Evolutionary conservation across 192 early-diverging fungal genomes (phyloP).

Genomic region (Entrophospora sp.): DNA sequence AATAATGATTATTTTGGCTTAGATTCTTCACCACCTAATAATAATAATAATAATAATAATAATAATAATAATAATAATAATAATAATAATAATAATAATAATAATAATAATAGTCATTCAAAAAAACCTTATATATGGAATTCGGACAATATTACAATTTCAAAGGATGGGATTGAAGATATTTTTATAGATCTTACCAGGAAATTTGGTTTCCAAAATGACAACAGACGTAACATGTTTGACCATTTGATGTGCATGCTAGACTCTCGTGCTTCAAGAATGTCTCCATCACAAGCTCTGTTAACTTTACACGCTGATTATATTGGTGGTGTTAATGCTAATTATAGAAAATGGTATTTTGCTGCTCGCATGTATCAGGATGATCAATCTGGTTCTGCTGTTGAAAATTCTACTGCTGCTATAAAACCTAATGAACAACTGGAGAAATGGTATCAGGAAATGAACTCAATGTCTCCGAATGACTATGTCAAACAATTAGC

Average conservation of each 20-base stretch:
- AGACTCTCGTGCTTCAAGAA: constrained; percentile 67
- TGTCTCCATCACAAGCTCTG: constrained; percentile 61
- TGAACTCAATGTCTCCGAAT: constrained; percentile 63
- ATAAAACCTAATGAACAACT: constrained; percentile 24
- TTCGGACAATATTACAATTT: constrained; percentile 54
- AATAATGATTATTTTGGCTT: neutral
- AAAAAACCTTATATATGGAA: constrained; percentile 35
- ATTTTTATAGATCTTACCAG: constrained; percentile 56
- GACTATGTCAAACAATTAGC: constrained; percentile 64
- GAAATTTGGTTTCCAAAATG: constrained; percentile 72
- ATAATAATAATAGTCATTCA: too few relatives aligned
- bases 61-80: too few relatives aligned
- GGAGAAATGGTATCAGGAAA: constrained; percentile 59
- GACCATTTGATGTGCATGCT: constrained; percentile 73
- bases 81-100: too few relatives aligned
- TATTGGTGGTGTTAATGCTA: constrained; percentile 71
- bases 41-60: too few relatives aligned
- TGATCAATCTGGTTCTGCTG: too few relatives aligned
- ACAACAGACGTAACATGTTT: constrained; percentile 68
- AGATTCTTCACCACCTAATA: neutral
- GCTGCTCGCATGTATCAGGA: constrained; percentile 58
- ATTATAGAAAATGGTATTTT: constrained; percentile 81
- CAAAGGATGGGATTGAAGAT: constrained; percentile 57
- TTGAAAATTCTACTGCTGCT: constrained; percentile 24
- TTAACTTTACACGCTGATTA: constrained; percentile 70